A percentile compares a stretch with the other conserved stretches of the same genome.
Evolutionary conservation across 768 basidiomycete species (phyloP).

Genomic region (Lactifluus hygrophoroides): DNA sequence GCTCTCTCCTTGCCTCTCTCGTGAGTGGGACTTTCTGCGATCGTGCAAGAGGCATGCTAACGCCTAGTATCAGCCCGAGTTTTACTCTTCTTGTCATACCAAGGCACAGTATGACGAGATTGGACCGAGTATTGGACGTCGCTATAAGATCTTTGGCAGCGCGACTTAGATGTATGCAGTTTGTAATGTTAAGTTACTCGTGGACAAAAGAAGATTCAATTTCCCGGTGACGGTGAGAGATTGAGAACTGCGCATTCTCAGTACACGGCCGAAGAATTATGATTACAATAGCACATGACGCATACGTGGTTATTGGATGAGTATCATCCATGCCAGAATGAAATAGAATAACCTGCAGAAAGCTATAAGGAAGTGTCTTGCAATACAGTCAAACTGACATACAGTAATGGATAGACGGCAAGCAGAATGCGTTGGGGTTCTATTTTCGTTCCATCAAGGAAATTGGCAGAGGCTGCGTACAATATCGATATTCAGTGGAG

Average conservation of each 20-base stretch:
- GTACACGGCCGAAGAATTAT: neutral
- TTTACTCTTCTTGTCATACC: slow-evolving; percentile 89
- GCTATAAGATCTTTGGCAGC: slow-evolving; percentile 91
- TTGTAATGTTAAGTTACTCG: slow-evolving; percentile 15
- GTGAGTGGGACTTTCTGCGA: slow-evolving; percentile 38
- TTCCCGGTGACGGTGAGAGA: neutral
- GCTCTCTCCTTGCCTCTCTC: slow-evolving; percentile 86
- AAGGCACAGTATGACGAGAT: slow-evolving; percentile 93
- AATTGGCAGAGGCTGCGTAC: slow-evolving; percentile 77
- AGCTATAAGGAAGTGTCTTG: slow-evolving; percentile 7
- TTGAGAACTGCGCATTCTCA: slow-evolving; percentile 1
- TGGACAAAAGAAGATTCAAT: slow-evolving; percentile 15
- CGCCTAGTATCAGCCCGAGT: slow-evolving; percentile 63
- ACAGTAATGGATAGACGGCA: slow-evolving; percentile 95
- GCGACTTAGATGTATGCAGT: slow-evolving; percentile 44
- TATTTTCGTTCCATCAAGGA: slow-evolving; percentile 91
- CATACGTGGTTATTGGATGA: slow-evolving; percentile 56
- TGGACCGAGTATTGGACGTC: slow-evolving; percentile 84
- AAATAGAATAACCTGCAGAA: slow-evolving; percentile 76
- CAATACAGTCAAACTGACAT: slow-evolving; percentile 28
- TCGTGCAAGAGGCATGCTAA: neutral
- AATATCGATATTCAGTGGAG: neutral
- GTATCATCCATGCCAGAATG: slow-evolving; percentile 93
- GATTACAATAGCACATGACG: slow-evolving; percentile 2
- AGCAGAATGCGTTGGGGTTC: slow-evolving; percentile 83